Base-by-base conservation (phyloP, 495 filamentous ascomycete species). In the Daldinia loculata region DNA sequence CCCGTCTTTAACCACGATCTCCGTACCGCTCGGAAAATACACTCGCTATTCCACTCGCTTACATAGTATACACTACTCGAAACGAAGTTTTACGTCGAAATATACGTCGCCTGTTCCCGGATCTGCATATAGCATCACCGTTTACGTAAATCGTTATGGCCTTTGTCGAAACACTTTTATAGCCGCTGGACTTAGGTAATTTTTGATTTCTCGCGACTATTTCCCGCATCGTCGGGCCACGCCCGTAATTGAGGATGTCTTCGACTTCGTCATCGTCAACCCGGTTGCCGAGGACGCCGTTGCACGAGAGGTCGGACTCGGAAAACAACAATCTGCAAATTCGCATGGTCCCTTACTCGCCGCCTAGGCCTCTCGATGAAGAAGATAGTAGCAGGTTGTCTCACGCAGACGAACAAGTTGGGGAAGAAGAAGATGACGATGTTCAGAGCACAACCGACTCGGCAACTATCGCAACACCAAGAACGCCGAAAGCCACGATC, bases 231-330 rank as follows among this genome's bases (percentile, higher is more conserved):
- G 50, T 30, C 39, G 66, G 68, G 63, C 56, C 68, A 17, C 60
- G 66, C 71, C 66, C 59, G 53, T 19, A 63, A 45, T 60, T 70
- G 68, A 78, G 69, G 56, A 78, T 78, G 76, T 74, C 75, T 61
- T 74, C 75, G 67, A 61, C 58, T 6, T 69, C 67, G 22, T 72
- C 75, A 24, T 74, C 67, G 41, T 72, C 75, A 30, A 66, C 70
- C 57, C 68, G 65, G 41, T 69, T 64, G 38, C 67, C 62, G 39
- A 77, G 74, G 58, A 53, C 59, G 29, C 86, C 89, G 51, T 81
- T 90, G 61, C 84, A 84, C 74, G 84, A 88, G 71, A 83, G 87
- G 64, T 83, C 83, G 19, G 78, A 84, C 36, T 88, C 88, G 67
- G 81, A 87, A 66, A 83, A 77, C 72, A 89, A 88, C 74, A 79